Percentiles rank a stretch among this genome's conserved stretches.
These are phyloP conservation scores for Oldenlandia corymbosa DNA, from an alignment of 257 asterid species.

Conservation along the genomic window DNA sequence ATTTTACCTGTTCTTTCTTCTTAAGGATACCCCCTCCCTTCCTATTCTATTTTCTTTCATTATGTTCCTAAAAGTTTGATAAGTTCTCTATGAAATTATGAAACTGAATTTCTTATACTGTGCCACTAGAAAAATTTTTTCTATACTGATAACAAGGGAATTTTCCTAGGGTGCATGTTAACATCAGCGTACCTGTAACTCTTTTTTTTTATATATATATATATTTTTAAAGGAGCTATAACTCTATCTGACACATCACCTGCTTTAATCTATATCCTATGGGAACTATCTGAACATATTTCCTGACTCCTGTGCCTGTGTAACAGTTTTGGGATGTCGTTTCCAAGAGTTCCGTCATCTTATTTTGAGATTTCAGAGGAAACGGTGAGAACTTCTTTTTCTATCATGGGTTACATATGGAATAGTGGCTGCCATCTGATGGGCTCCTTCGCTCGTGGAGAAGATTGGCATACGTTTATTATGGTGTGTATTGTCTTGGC, in stretches of 20 bases:
- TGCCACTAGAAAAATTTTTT: not conserved
- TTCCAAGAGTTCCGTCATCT: constrained; percentile 61
- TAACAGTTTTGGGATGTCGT: constrained; percentile 47
- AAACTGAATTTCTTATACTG: not conserved
- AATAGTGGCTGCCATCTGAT: constrained; percentile 44
- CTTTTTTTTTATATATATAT: too few relatives aligned
- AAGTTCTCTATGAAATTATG: not conserved
- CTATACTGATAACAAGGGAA: too few relatives aligned
- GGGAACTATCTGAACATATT: too few relatives aligned
- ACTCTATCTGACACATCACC: too few relatives aligned
- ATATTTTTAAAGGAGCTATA: too few relatives aligned
- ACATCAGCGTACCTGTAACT: too few relatives aligned
- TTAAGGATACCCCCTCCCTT: not conserved
- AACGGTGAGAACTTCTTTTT: constrained; percentile 46
- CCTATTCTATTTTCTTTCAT: too few relatives aligned
- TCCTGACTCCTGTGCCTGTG: constrained; percentile 11
- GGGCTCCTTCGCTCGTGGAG: constrained; percentile 67
- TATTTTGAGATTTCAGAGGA: constrained; percentile 80
- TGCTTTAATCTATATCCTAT: too few relatives aligned
- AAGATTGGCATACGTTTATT: constrained; percentile 73
- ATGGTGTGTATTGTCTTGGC: constrained; percentile 38
- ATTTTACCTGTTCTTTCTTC: not conserved
- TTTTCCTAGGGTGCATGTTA: too few relatives aligned
- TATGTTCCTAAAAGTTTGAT: not conserved
- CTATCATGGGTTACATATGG: constrained; percentile 48